phyloP scores from a whole-genome alignment of 2,329 filamentous ascomycete genomes.

The Coniochaeta sp. region DNA sequence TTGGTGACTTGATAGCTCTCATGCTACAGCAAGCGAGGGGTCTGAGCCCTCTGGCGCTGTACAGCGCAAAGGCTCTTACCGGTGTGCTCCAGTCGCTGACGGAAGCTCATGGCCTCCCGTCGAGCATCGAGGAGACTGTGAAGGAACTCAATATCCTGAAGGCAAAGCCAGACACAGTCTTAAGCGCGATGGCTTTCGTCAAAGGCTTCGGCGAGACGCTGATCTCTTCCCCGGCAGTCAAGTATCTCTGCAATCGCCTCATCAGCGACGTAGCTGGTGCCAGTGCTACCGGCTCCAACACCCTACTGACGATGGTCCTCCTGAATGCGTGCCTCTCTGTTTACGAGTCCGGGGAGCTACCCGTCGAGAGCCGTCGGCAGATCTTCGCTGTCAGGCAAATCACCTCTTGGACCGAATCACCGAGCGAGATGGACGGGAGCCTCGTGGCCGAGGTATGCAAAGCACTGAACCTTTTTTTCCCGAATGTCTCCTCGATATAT shows the following conservation, averaged over 20 bases:
- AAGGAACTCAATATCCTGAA: conserved; percentile 38
- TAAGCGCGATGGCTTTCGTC: conserved; percentile 44
- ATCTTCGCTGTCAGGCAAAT: conserved; percentile 80
- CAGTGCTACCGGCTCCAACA: conserved; percentile 33
- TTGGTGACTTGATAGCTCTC: conserved; percentile 34
- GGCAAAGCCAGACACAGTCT: conserved; percentile 34
- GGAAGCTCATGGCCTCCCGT: conserved; percentile 38
- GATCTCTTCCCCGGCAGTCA: conserved; percentile 38
- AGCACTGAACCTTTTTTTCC: conserved; percentile 55
- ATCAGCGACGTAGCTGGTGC: conserved; percentile 53
- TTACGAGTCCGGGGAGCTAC: conserved; percentile 45
- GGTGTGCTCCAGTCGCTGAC: conserved; percentile 40
- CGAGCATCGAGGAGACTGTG: conserved; percentile 40
- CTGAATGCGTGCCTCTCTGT: conserved; percentile 45
- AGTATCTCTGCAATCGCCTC: conserved; percentile 51
- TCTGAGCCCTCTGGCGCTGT: conserved; percentile 37
- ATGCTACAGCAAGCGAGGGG: conserved; percentile 35
- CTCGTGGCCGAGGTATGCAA: conserved; percentile 47
- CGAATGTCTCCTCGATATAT: conserved; percentile 73
- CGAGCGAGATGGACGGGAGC: conserved; percentile 33
- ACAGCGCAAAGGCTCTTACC: conserved; percentile 45
- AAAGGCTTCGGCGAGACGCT: conserved; percentile 39
- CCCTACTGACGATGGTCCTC: conserved; percentile 42
- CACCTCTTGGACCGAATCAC: conserved; percentile 59
- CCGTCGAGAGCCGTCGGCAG: conserved; percentile 59